Base-by-base conservation (phyloP, 495 filamentous ascomycete genomes). In the Friedmanniomyces simplex region DNA sequence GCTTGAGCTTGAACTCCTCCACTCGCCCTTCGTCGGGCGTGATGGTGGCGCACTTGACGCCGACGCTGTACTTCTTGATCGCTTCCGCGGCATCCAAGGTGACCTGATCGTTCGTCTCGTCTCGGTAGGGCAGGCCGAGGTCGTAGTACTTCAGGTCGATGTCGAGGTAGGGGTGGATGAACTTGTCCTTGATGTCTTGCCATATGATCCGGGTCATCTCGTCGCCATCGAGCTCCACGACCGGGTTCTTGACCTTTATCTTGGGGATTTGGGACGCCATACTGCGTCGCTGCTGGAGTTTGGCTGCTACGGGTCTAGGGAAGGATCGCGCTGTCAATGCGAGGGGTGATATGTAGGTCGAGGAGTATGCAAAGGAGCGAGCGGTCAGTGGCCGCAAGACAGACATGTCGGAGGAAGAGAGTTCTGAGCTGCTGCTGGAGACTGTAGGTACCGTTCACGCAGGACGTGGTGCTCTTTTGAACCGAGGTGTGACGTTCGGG, bases 151-250 rank as follows among this genome's bases (percentile, higher is more conserved):
- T 98, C 59, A 98, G 83, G 72, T 98, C 91, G 72, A 98, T 80
- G 67, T 94, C 88, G 41, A 98, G 86, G 76, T 90, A 97, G 43
- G 64, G 58, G 46, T 52, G 63, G 63, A 79, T 63, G 68, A 85
- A 81, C 71, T 93, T 96, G 71, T 96, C 82, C 78, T 95, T 95
- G 78, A 98, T 98, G 68, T 89, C 83, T 76, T 96, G 76, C 93
- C 93, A 98, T 75, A 98, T 98, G 66, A 98, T 89, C 66, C 93
- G 80, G 58, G 93, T 98, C 93, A 98, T 98, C 76, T 98, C 93
- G 78, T 98, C 93, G 66, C 93, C 93, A 72, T 98, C 93, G 68
- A 98, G 79, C 72, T 79, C 77, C 72, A 98, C 93, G 67, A 98
- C 82, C 58, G 93, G 93, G 74, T 94, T 97, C 82, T 63, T 63